Percentiles rank a stretch among this genome's conserved stretches.
phyloP scores from a whole-genome alignment of 768 basidiomycete species.

The Polyporus arcularius region DNA sequence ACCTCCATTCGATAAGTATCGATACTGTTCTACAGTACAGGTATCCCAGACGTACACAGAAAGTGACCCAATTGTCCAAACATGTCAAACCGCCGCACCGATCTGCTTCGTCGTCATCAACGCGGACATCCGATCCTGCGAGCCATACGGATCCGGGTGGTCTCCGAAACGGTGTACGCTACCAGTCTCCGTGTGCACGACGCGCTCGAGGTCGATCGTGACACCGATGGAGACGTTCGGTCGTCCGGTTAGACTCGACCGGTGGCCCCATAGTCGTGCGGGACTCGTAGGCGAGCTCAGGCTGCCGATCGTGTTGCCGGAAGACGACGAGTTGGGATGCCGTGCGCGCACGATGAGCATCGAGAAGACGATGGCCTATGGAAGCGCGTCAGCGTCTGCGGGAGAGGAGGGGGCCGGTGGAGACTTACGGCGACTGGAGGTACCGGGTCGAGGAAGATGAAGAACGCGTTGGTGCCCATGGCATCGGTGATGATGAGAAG shows the following conservation, averaged over 20 bases:
- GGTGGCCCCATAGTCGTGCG: neutral
- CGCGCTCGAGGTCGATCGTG: neutral
- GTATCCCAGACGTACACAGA: no score
- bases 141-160: neutral
- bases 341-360: slow-evolving; percentile 13
- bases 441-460: slow-evolving; percentile 13
- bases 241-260: neutral
- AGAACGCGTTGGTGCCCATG: slow-evolving; percentile 7
- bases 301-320: neutral
- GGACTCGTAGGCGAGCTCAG: neutral
- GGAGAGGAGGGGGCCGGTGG: neutral
- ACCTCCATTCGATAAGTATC: no score
- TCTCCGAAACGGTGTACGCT: neutral
- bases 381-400: neutral
- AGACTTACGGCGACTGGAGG: neutral
- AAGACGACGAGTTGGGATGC: neutral
- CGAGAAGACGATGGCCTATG: slow-evolving; percentile 8
- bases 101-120: neutral
- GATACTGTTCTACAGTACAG: no score
- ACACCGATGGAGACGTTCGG: neutral
- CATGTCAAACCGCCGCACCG: neutral
- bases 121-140: neutral
- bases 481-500: slow-evolving; percentile 4
- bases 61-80: no score
- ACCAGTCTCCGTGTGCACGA: neutral